A percentile compares a stretch with the other conserved stretches of the same genome.
Evolutionary conservation across 441 rosid species (phyloP).

Genomic region (Melianthus villosus): DNA sequence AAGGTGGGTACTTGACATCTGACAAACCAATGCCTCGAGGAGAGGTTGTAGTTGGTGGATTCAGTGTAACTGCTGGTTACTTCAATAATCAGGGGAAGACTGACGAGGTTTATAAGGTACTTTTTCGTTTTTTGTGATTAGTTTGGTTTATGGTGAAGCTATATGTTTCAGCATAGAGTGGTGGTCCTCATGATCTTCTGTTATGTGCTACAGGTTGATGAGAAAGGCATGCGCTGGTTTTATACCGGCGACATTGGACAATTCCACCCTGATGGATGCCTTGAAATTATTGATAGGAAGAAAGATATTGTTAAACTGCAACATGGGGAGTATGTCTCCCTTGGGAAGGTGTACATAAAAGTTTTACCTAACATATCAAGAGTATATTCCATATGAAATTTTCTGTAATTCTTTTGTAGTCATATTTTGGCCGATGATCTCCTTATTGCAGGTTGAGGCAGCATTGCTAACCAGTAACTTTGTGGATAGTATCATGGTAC

Average conservation of each 20-base stretch:
- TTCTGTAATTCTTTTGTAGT: not conserved
- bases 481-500: conserved; percentile 74
- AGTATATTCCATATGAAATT: not conserved
- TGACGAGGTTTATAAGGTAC: conserved; percentile 69
- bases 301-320: conserved; percentile 95
- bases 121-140: too few species aligned
- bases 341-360: conserved; percentile 51
- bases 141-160: too few species aligned
- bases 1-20: conserved; percentile 54
- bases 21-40: conserved; percentile 90
- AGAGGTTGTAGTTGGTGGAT: conserved; percentile 74
- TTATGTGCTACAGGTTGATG: too few species aligned
- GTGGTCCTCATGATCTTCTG: too few species aligned
- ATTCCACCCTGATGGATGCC: conserved; percentile 87
- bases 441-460: conserved; percentile 63
- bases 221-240: conserved; percentile 89
- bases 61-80: conserved; percentile 66
- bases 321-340: conserved; percentile 90
- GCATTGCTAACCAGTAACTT: conserved; percentile 36
- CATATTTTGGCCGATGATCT: conserved; percentile 8
- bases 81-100: conserved; percentile 67
- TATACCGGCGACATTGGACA: conserved; percentile 86
- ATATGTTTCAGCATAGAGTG: too few species aligned
- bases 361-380: not conserved
- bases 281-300: conserved; percentile 88